phyloP scores from a whole-genome alignment of 306 rosid genomes.

The Ormosia emarginata region DNA sequence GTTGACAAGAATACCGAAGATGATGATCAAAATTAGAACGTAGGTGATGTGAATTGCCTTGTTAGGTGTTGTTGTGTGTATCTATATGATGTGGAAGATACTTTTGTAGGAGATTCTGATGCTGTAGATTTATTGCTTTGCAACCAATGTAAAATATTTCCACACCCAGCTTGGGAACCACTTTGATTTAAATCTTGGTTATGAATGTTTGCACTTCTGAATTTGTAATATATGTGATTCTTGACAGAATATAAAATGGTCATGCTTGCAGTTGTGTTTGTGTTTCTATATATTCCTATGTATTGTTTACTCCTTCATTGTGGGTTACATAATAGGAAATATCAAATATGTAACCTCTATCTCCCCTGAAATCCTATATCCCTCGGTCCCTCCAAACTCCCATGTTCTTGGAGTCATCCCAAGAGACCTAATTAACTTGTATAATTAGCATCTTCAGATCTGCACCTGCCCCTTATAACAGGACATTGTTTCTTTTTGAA shows the following conservation, averaged over 20 bases:
- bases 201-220: background rate
- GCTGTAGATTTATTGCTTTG: conserved; percentile 12
- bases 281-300: background rate
- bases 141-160: conserved; percentile 3
- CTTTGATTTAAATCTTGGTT: background rate
- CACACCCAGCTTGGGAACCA: background rate
- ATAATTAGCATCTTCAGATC: background rate
- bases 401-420: background rate
- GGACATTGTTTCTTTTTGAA: background rate
- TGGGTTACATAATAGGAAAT: background rate
- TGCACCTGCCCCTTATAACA: background rate
- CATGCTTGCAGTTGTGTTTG: background rate
- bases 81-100: background rate
- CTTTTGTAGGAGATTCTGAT: conserved; percentile 22
- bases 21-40: conserved; percentile 7
- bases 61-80: background rate
- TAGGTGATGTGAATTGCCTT: background rate
- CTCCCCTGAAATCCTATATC: background rate
- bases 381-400: background rate
- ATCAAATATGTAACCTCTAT: background rate
- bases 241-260: background rate
- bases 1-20: conserved; percentile 41
- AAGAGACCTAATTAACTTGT: background rate
- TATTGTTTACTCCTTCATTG: background rate
- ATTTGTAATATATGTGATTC: background rate